These are phyloP conservation scores for Helicostylum pulchrum DNA, from an alignment of 192 early-diverging fungal species.

Conservation along the genomic window DNA sequence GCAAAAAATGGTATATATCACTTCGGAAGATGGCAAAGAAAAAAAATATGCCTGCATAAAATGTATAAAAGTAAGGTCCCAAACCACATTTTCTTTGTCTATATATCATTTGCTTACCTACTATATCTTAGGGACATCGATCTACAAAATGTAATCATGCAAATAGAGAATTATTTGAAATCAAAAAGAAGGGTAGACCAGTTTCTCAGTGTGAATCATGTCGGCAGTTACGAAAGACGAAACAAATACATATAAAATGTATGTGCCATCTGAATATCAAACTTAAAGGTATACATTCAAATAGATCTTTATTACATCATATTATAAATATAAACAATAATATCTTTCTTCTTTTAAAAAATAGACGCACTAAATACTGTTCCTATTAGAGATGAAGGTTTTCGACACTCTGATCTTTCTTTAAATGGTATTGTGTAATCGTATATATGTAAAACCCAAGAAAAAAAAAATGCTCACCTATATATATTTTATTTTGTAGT, in stretches of 20 bases:
- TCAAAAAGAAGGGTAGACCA: slow-evolving; percentile 70
- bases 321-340: neutral
- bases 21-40: slow-evolving; percentile 26
- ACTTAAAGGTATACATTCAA: neutral
- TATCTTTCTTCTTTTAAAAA: neutral
- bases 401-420: neutral
- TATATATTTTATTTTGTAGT: neutral
- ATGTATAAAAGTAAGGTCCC: slow-evolving; percentile 41
- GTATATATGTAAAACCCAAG: neutral
- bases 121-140: slow-evolving; percentile 38
- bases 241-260: slow-evolving; percentile 66
- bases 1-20: slow-evolving; percentile 29
- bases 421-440: neutral
- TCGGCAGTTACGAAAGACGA: slow-evolving; percentile 59
- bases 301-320: neutral
- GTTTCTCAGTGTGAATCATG: slow-evolving; percentile 64
- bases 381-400: neutral
- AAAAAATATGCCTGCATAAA: slow-evolving; percentile 35
- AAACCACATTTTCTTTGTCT: too few relatives aligned
- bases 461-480: neutral
- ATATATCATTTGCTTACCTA: too few relatives aligned
- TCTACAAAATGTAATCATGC: slow-evolving; percentile 36
- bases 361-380: slow-evolving; percentile 1
- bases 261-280: slow-evolving; percentile 16
- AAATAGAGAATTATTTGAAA: slow-evolving; percentile 56